These are phyloP conservation scores for Zygoascus bituminiphila DNA, from an alignment of 805 yeast genomes.

Conservation along the genomic window DNA sequence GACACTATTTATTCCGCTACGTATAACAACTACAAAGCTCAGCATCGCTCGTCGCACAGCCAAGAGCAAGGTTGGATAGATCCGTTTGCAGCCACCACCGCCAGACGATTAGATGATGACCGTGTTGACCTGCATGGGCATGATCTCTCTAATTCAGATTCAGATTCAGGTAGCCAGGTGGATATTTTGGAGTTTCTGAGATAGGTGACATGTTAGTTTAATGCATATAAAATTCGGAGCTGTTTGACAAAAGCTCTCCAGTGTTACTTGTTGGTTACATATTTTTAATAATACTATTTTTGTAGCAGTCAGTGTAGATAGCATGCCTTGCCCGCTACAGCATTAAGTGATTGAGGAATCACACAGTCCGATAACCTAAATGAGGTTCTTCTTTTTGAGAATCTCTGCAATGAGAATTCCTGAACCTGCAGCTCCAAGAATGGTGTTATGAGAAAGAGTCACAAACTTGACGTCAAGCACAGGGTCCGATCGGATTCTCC, in stretches of 20 bases:
- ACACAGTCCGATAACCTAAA: conserved; percentile 30
- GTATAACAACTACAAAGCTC: not conserved
- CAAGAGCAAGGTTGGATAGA: conserved; percentile 1
- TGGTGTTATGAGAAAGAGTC: conserved; percentile 92
- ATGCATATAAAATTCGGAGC: not conserved
- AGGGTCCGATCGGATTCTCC: conserved; percentile 88
- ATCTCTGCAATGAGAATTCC: conserved; percentile 94
- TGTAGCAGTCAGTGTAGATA: not conserved
- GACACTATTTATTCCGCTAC: conserved; percentile 1
- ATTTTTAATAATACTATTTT: not conserved
- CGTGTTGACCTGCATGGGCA: too few species aligned
- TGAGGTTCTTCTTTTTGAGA: conserved; percentile 63
- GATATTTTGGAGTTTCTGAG: conserved; percentile 8
- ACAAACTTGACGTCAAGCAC: conserved; percentile 94
- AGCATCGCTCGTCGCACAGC: not conserved
- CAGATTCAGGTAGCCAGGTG: conserved; percentile 4
- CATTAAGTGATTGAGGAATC: not conserved
- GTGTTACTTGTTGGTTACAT: not conserved
- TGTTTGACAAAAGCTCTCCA: not conserved
- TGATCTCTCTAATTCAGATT: conserved; percentile 8
- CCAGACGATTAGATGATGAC: conserved; percentile 7
- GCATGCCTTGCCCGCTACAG: too few species aligned
- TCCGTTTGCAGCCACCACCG: conserved; percentile 14
- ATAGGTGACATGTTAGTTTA: not conserved
- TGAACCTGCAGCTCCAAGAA: conserved; percentile 98